These are phyloP conservation scores for Globisporangium sylvaticum DNA, from an alignment of 352 stramenopile species.

Conservation along the genomic window DNA sequence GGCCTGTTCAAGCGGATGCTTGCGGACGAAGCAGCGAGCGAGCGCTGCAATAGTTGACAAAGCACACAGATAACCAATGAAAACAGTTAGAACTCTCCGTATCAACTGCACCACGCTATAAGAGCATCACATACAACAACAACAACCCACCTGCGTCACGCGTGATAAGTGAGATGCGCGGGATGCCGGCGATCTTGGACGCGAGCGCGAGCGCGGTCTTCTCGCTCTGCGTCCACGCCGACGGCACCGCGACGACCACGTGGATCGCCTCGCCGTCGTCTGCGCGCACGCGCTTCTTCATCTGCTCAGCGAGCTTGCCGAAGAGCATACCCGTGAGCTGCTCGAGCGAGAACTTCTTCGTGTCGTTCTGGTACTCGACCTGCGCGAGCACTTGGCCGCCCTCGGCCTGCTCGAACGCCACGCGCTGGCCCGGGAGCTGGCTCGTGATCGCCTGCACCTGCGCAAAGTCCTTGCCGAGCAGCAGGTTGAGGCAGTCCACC, in stretches of 20 bases:
- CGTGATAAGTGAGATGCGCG: constrained; percentile 42
- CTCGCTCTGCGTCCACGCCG: constrained; percentile 50
- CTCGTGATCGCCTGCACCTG: constrained; percentile 39
- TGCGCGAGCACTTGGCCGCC: constrained; percentile 33
- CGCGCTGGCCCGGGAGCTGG: constrained; percentile 44
- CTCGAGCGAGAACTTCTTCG: constrained; percentile 55
- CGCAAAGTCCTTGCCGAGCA: constrained; percentile 52
- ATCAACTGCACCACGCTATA: not conserved
- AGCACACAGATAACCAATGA: not conserved
- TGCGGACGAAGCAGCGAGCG: constrained; percentile 76
- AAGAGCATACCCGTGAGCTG: constrained; percentile 79
- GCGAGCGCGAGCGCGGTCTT: constrained; percentile 43
- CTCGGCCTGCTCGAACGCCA: constrained; percentile 33
- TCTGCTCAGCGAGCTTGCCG: constrained; percentile 65
- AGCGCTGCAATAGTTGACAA: not conserved
- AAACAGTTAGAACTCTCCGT: not conserved
- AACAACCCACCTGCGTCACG: constrained; percentile 25
- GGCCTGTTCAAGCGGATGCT: constrained; percentile 65
- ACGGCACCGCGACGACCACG: constrained; percentile 64
- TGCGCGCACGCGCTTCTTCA: constrained; percentile 48
- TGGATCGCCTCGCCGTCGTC: constrained; percentile 30
- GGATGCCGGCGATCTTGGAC: constrained; percentile 60
- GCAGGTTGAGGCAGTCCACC: constrained; percentile 59
- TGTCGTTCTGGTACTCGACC: constrained; percentile 59
- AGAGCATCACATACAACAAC: not conserved